Conservation (phyloP, 768 basidiomycete species). For the Boletus sensibilis region DNA sequence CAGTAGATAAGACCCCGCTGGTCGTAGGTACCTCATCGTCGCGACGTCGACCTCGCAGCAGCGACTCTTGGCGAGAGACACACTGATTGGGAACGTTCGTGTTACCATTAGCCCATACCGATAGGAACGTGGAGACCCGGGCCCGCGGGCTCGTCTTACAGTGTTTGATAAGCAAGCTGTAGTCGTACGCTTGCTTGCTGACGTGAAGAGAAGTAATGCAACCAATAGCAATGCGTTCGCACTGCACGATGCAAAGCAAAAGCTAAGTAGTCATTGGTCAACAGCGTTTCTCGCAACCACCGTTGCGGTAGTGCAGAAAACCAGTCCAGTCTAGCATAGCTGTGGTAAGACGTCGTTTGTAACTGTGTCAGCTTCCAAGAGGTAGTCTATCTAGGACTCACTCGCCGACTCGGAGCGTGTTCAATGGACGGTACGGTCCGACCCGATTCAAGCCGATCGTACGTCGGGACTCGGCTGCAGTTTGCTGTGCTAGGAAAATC, state of each 20-base stretch:
- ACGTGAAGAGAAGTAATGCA: neutral
- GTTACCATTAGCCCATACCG: neutral
- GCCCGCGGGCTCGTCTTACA: no score
- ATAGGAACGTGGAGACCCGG: no score
- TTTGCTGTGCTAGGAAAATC: slow-evolving; percentile 3
- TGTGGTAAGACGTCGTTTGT: neutral
- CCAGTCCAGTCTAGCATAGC: neutral
- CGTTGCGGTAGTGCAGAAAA: neutral
- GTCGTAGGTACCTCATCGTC: no score
- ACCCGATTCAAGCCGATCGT: slow-evolving; percentile 10
- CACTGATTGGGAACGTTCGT: neutral
- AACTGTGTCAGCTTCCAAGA: no score
- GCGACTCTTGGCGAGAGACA: neutral
- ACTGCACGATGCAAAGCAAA: neutral
- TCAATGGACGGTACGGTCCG: neutral
- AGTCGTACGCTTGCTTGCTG: neutral
- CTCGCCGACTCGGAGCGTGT: neutral
- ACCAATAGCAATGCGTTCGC: neutral
- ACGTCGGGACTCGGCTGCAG: neutral
- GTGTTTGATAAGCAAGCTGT: no score
- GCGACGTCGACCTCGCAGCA: neutral
- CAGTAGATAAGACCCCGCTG: neutral
- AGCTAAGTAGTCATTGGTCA: neutral
- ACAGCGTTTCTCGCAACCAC: neutral
- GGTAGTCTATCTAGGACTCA: no score